Evolutionary conservation across 345 rosid genomes (phyloP).

Genomic region (Lepidium didymum): DNA sequence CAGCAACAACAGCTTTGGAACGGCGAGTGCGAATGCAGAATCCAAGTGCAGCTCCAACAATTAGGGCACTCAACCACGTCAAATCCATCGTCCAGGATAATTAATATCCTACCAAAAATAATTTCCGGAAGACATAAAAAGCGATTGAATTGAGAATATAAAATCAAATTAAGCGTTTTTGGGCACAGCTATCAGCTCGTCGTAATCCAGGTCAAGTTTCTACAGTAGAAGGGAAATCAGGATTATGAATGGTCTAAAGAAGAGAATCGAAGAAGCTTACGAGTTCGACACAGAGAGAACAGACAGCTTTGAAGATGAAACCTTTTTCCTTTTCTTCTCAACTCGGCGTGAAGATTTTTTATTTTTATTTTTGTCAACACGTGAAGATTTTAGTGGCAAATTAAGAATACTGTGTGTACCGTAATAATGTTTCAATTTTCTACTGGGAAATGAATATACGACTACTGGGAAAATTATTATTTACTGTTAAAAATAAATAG

Average conservation of each 20-base stretch:
- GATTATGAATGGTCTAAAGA: not conserved
- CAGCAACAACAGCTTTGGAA: slow-evolving; percentile 25
- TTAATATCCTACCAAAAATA: not conserved
- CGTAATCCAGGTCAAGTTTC: not conserved
- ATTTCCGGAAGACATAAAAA: not conserved
- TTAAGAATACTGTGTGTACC: too few species aligned
- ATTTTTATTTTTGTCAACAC: too few species aligned
- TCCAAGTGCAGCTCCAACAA: slow-evolving; percentile 85
- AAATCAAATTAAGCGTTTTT: not conserved
- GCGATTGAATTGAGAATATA: not conserved
- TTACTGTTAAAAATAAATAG: not conserved
- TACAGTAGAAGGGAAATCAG: not conserved
- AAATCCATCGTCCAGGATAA: slow-evolving; percentile 43
- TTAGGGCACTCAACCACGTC: slow-evolving; percentile 70
- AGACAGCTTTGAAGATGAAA: slow-evolving; percentile 1
- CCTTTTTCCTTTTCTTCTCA: not conserved
- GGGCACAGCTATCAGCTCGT: not conserved
- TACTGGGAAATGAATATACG: too few species aligned
- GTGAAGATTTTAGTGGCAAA: too few species aligned
- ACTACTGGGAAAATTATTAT: too few species aligned
- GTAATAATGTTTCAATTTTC: too few species aligned
- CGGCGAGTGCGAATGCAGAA: slow-evolving; percentile 61
- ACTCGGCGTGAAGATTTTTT: not conserved
- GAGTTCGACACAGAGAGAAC: not conserved
- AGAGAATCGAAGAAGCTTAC: slow-evolving; percentile 15